phyloP scores from a whole-genome alignment of 148 eudicot species.

The Camellia sinensis region DNA sequence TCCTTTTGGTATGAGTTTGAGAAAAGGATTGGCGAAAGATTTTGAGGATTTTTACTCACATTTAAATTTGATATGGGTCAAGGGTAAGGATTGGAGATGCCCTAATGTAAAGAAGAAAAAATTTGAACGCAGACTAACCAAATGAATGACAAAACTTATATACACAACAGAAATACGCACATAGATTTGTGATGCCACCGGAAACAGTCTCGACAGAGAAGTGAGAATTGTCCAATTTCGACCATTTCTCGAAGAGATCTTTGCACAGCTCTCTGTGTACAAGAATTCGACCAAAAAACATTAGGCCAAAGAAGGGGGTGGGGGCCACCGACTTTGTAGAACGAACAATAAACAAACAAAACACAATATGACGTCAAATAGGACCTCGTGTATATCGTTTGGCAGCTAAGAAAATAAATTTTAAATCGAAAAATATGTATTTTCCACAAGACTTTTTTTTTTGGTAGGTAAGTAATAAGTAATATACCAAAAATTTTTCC shows the following conservation, averaged over 20 bases:
- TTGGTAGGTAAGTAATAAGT: too few relatives aligned
- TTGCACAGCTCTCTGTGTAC: conserved; percentile 68
- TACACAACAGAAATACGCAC: conserved; percentile 38
- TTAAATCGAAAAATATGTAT: neutral
- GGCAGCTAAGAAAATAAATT: neutral
- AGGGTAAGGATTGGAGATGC: too few relatives aligned
- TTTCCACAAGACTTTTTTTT: neutral
- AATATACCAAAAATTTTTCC: too few relatives aligned
- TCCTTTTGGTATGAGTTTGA: too few relatives aligned
- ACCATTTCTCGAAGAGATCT: conserved; percentile 86
- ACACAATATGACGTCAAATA: neutral
- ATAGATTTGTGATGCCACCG: conserved; percentile 92
- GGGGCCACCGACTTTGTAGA: neutral
- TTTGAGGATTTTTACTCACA: too few relatives aligned
- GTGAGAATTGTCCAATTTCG: conserved; percentile 56
- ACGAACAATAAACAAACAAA: neutral
- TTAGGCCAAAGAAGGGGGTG: neutral
- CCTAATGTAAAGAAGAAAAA: neutral
- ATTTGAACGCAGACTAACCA: neutral
- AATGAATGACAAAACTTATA: neutral
- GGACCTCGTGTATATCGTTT: neutral
- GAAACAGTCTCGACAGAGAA: conserved; percentile 69
- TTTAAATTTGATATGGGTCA: too few relatives aligned
- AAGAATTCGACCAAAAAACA: conserved; percentile 18
- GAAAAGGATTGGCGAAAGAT: neutral